Evolutionary conservation across 495 filamentous ascomycete genomes (phyloP).

Genomic region (Viridothelium virens): DNA sequence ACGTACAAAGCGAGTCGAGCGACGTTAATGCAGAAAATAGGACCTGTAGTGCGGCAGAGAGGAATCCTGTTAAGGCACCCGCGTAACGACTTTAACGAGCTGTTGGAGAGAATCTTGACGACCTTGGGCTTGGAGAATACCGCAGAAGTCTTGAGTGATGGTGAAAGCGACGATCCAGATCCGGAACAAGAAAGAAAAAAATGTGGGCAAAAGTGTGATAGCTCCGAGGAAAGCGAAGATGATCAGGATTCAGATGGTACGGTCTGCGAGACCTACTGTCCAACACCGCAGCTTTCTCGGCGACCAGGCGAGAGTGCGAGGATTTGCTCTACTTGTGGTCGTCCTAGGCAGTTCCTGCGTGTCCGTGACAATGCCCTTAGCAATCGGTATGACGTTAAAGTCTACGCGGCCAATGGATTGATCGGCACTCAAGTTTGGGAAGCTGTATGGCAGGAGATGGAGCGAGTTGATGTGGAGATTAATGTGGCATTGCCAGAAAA

Average conservation of each 20-base stretch:
- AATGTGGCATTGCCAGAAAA: constrained; percentile 59
- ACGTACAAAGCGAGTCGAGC: neutral
- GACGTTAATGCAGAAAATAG: neutral
- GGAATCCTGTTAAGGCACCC: constrained; percentile 5
- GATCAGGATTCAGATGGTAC: constrained; percentile 5
- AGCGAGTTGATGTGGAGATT: constrained; percentile 89
- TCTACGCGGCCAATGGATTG: constrained; percentile 88
- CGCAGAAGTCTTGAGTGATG: neutral
- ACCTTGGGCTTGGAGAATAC: neutral
- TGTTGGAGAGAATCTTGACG: neutral
- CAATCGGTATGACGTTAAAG: constrained; percentile 72
- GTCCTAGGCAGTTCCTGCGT: neutral
- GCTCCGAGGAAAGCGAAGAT: neutral
- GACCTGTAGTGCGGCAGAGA: neutral
- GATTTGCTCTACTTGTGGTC: constrained; percentile 26
- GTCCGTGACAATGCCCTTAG: neutral
- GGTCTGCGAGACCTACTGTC: constrained; percentile 2
- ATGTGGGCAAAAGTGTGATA: neutral
- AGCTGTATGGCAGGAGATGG: constrained; percentile 94
- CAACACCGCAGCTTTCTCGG: constrained; percentile 16
- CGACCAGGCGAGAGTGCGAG: constrained; percentile 32
- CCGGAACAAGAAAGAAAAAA: neutral
- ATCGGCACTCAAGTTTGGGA: constrained; percentile 90
- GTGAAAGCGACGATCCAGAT: neutral
- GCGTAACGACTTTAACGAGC: neutral